Percentiles rank a stretch among this genome's conserved stretches.
phyloP scores from a whole-genome alignment of 495 filamentous ascomycete genomes.

The Oidiodendron maius region DNA sequence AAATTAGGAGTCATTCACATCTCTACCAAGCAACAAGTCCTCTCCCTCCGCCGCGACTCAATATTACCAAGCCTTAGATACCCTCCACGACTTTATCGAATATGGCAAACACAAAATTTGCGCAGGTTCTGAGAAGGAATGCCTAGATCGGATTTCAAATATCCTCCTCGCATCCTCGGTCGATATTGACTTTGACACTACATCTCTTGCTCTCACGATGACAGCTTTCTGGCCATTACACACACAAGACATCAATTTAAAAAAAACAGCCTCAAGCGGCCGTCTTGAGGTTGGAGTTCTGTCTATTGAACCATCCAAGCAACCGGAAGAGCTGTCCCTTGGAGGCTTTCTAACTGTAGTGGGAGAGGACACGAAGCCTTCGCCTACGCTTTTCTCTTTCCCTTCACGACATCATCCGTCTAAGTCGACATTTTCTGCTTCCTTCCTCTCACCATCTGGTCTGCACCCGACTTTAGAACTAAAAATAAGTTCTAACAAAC shows the following conservation, averaged over 20 bases:
- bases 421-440: conserved; percentile 36
- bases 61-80: conserved; percentile 58
- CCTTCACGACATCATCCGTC: conserved; percentile 73
- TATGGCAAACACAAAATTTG: conserved; percentile 58
- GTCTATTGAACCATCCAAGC: conserved; percentile 51
- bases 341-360: conserved; percentile 76
- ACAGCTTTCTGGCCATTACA: conserved; percentile 16
- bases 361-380: conserved; percentile 59
- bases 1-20: conserved; percentile 60
- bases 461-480: conserved; percentile 80
- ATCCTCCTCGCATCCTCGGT: conserved; percentile 13
- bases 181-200: conserved; percentile 23
- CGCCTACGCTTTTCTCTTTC: conserved; percentile 82
- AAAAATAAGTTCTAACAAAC: conserved; percentile 32
- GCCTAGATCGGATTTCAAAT: conserved; percentile 5
- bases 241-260: conserved; percentile 8
- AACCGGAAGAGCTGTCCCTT: conserved; percentile 65
- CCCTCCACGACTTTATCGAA: conserved; percentile 44
- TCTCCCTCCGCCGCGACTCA: conserved; percentile 60
- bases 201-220: conserved; percentile 20
- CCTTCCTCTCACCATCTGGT: conserved; percentile 67
- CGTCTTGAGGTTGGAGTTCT: conserved; percentile 80
- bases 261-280: conserved; percentile 23
- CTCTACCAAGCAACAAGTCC: conserved; percentile 57
- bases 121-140: conserved; percentile 18